phyloP scores from a whole-genome alignment of 495 filamentous ascomycete species.

The Penicillium argentinense region DNA sequence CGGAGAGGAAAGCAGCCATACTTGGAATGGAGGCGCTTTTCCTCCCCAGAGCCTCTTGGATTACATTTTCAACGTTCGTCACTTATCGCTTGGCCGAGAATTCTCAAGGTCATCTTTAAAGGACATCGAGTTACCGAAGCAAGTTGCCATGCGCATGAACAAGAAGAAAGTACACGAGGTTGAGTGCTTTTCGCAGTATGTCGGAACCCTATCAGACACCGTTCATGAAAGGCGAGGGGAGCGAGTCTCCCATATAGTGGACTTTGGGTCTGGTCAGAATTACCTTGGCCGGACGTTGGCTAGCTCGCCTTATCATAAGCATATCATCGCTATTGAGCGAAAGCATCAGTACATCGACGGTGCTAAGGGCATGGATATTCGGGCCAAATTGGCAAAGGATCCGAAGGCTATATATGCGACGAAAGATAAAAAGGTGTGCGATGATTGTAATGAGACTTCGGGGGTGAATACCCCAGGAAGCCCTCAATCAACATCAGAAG shows the following conservation, averaged over 20 bases:
- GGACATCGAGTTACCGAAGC: conserved; percentile 55
- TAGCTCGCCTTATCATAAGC: conserved; percentile 76
- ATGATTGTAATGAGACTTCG: conserved; percentile 31
- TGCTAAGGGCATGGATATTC: conserved; percentile 77
- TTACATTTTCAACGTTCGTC: conserved; percentile 74
- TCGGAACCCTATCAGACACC: conserved; percentile 50
- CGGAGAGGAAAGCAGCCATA: conserved; percentile 6
- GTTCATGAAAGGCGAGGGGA: conserved; percentile 53
- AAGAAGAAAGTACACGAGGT: conserved; percentile 95
- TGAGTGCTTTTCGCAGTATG: conserved; percentile 62
- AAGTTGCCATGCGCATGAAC: conserved; percentile 88
- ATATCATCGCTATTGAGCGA: conserved; percentile 90
- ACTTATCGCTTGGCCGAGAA: conserved; percentile 64
- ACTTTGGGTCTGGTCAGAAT: conserved; percentile 95
- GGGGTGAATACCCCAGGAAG: too few relatives aligned
- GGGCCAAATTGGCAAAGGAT: conserved; percentile 67
- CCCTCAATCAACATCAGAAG: too few relatives aligned
- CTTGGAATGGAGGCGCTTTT: conserved; percentile 52
- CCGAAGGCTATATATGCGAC: conserved; percentile 53
- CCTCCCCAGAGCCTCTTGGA: conserved; percentile 68
- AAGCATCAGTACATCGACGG: conserved; percentile 80
- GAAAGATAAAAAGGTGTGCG: conserved; percentile 72
- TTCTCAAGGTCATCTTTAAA: conserved; percentile 37
- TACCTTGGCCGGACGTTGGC: conserved; percentile 90
- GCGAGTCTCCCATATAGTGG: conserved; percentile 81